These are phyloP conservation scores for Panaeolus papilionaceus DNA, from an alignment of 768 basidiomycete species.

Conservation along the genomic window DNA sequence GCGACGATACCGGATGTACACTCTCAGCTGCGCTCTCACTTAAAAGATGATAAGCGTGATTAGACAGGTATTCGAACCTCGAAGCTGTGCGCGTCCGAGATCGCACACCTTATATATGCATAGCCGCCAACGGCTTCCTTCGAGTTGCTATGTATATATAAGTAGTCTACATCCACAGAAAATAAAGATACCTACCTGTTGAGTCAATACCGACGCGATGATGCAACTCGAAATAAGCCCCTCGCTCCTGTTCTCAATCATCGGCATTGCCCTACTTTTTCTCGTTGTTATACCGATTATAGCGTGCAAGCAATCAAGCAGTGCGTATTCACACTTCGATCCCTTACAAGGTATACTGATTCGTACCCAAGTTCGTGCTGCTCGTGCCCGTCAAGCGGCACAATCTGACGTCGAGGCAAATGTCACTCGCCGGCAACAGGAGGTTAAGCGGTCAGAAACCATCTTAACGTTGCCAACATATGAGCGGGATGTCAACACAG, in stretches of 20 bases:
- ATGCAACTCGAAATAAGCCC: neutral
- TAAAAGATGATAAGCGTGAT: too few relatives aligned
- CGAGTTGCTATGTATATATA: neutral
- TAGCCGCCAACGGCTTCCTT: neutral
- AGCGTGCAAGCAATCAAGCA: neutral
- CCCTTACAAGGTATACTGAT: neutral
- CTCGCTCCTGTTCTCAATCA: neutral
- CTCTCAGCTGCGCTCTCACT: too few relatives aligned
- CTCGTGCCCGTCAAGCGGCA: neutral
- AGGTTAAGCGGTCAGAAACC: neutral
- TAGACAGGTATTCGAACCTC: neutral
- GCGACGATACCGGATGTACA: neutral
- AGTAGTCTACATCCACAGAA: neutral
- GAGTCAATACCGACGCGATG: neutral
- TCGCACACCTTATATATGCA: neutral
- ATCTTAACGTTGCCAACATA: neutral
- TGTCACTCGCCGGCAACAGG: neutral
- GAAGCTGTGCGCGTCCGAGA: neutral
- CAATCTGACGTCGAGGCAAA: neutral
- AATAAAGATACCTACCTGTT: neutral
- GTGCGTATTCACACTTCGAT: neutral
- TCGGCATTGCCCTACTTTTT: neutral
- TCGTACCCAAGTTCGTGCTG: neutral
- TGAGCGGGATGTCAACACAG: neutral
- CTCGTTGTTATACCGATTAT: neutral